A percentile compares a stretch with the other conserved stretches of the same genome.
These are phyloP conservation scores for Globisporangium polare DNA, from an alignment of 352 stramenopile species.

Conservation along the genomic window DNA sequence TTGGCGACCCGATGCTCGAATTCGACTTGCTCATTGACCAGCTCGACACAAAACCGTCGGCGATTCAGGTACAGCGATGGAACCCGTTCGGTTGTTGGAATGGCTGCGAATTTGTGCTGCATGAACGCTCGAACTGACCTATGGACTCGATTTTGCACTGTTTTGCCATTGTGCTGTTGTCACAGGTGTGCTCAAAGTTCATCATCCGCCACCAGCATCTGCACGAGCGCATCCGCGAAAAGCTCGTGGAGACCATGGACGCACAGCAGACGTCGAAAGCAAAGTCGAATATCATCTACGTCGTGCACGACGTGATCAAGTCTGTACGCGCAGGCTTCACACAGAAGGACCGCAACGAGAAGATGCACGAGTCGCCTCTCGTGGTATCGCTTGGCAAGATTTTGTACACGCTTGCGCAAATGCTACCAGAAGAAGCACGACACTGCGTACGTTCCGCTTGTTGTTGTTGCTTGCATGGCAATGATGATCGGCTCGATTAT, in stretches of 20 bases:
- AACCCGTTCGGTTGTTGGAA: background rate
- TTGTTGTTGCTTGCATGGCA: background rate
- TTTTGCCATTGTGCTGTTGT: constrained; percentile 6
- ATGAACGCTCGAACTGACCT: background rate
- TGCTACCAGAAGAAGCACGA: constrained; percentile 48
- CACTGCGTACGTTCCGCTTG: constrained; percentile 52
- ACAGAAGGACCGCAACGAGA: constrained; percentile 69
- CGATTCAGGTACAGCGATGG: constrained; percentile 60
- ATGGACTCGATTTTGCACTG: constrained; percentile 3
- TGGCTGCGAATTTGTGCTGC: background rate
- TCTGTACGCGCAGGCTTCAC: constrained; percentile 59
- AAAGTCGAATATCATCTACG: constrained; percentile 73
- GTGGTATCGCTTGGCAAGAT: constrained; percentile 66
- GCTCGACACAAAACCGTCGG: constrained; percentile 79
- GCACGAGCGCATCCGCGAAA: constrained; percentile 65
- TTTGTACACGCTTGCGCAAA: constrained; percentile 58
- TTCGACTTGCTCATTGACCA: constrained; percentile 84
- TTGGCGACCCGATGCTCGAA: constrained; percentile 82
- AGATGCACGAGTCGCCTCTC: constrained; percentile 67
- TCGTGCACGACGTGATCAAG: constrained; percentile 84
- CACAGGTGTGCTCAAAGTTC: constrained; percentile 77
- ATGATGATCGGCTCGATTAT: background rate
- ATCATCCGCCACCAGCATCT: constrained; percentile 78
- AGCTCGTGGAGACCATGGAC: constrained; percentile 62
- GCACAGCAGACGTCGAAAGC: constrained; percentile 61